These are phyloP conservation scores for Syncephalastrum sp. DNA, from an alignment of 371 early-diverging fungal species.

Conservation along the genomic window DNA sequence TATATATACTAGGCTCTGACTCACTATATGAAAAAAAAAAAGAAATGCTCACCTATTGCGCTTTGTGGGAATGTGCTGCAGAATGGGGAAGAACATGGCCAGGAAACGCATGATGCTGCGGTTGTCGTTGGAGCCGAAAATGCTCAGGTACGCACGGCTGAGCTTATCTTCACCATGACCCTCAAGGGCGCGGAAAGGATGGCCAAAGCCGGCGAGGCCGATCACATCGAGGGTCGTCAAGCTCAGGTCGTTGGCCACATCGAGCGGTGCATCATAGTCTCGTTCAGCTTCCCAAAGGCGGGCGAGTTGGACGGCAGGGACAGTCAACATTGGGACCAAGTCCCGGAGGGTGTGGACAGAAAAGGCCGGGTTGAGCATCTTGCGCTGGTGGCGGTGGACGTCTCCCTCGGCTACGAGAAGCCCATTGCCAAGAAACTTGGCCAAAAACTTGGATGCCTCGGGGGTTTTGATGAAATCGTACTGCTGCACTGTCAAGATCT, in stretches of 20 bases:
- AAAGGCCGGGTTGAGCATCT: conserved; percentile 70
- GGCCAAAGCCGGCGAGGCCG: conserved; percentile 52
- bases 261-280: conserved; percentile 21
- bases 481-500: conserved; percentile 48
- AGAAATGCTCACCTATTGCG: conserved; percentile 16
- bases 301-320: conserved; percentile 31
- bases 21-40: too few species aligned
- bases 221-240: conserved; percentile 46
- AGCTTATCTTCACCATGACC: conserved; percentile 30
- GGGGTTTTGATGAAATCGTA: conserved; percentile 53
- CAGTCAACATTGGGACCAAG: conserved; percentile 45
- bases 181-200: conserved; percentile 33
- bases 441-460: conserved; percentile 25
- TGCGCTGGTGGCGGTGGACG: conserved; percentile 63
- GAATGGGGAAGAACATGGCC: conserved; percentile 34
- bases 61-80: conserved; percentile 34
- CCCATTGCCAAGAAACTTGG: conserved; percentile 53
- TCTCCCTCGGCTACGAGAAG: conserved; percentile 60
- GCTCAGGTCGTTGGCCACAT: conserved; percentile 36
- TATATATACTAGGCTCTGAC: too few species aligned
- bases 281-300: conserved; percentile 31
- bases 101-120: conserved; percentile 27
- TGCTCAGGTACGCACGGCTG: conserved; percentile 41
- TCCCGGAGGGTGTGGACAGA: conserved; percentile 45
- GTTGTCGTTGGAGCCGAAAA: conserved; percentile 31